Evolutionary conservation across 208 protist species (phyloP).

Genomic region (Phytomonas francai): DNA sequence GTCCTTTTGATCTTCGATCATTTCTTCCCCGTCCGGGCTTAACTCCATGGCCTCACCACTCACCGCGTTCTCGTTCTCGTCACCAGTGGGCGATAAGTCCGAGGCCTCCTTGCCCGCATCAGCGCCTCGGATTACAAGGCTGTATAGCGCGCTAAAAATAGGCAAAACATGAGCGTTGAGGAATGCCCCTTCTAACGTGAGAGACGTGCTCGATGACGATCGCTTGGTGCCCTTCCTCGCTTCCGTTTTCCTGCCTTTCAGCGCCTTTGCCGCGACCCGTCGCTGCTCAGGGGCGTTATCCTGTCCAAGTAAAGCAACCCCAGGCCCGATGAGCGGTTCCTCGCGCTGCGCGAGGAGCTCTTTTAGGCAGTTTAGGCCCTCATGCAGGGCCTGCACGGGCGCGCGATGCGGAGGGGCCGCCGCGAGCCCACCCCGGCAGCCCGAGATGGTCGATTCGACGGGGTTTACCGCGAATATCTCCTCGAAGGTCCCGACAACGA

Average conservation of each 20-base stretch:
- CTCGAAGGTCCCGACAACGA: slow-evolving; percentile 46
- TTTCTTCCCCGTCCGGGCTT: slow-evolving; percentile 1
- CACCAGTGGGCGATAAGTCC: background rate
- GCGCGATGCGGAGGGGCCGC: slow-evolving; percentile 24
- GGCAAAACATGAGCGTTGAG: slow-evolving; percentile 44
- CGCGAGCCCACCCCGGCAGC: background rate
- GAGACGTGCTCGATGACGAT: background rate
- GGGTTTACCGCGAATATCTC: slow-evolving; percentile 62
- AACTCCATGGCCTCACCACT: background rate
- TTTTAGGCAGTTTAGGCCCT: slow-evolving; percentile 68
- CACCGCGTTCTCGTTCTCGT: background rate
- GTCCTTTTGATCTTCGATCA: background rate
- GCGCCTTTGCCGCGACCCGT: background rate
- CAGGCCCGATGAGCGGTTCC: slow-evolving; percentile 23
- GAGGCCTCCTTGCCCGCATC: slow-evolving; percentile 11
- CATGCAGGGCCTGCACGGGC: slow-evolving; percentile 29
- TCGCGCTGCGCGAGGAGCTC: slow-evolving; percentile 48
- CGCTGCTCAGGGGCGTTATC: background rate
- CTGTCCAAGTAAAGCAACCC: too few relatives aligned
- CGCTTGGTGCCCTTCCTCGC: background rate
- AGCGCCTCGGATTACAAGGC: slow-evolving; percentile 46
- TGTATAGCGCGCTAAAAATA: slow-evolving; percentile 67
- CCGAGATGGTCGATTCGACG: background rate
- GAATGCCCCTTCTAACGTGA: slow-evolving; percentile 46
- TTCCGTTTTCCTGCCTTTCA: too few relatives aligned